These are phyloP conservation scores for Metschnikowia similis DNA, from an alignment of 805 yeast species.

Conservation along the genomic window DNA sequence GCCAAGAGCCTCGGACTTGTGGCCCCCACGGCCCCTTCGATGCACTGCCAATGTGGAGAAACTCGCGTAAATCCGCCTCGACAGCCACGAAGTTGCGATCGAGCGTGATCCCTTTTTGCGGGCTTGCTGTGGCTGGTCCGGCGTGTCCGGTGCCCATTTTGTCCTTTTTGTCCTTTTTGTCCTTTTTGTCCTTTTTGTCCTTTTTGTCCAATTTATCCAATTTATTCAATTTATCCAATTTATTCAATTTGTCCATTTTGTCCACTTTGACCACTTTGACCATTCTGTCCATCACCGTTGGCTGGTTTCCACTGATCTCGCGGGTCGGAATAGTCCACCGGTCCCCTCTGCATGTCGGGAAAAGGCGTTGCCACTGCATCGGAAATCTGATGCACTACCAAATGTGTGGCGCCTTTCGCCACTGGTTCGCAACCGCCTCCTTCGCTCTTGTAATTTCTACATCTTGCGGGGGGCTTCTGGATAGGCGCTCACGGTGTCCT, in stretches of 20 bases:
- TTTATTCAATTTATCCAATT: too few species aligned
- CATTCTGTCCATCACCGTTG: too few species aligned
- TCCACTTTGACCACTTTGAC: too few species aligned
- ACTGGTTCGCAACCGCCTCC: not conserved
- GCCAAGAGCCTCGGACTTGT: not conserved
- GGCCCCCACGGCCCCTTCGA: not conserved
- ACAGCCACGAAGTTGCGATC: too few species aligned
- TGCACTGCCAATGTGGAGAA: not conserved
- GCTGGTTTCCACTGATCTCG: too few species aligned
- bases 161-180: not conserved
- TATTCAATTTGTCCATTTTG: too few species aligned
- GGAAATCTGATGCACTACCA: not conserved
- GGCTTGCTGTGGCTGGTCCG: too few species aligned
- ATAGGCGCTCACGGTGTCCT: not conserved
- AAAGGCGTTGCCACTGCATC: conserved; percentile 6
- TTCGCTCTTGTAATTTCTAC: not conserved
- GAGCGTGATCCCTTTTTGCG: too few species aligned
- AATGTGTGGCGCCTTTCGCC: not conserved
- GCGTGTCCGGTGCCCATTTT: not conserved
- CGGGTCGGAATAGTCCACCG: too few species aligned
- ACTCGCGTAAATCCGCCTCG: not conserved
- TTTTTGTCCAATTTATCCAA: too few species aligned
- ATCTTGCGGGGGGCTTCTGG: not conserved
- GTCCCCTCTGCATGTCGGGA: not conserved
- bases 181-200: too few species aligned